Percentiles rank a stretch among this genome's conserved stretches.
phyloP scores from a whole-genome alignment of 2,329 filamentous ascomycete species.

The Canariomyces notabilis region DNA sequence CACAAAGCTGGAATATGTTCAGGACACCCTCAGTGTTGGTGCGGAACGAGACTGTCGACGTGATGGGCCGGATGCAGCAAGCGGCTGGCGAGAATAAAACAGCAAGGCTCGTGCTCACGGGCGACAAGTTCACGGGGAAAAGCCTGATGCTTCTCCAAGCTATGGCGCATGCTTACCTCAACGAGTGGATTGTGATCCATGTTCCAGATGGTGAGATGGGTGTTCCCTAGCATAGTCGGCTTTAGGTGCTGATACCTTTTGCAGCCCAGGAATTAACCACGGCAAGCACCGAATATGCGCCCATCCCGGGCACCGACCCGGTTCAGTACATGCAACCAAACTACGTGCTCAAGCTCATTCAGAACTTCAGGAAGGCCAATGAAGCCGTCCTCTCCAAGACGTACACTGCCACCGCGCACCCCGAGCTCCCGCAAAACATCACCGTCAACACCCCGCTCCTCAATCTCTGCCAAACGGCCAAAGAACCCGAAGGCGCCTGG shows the following conservation, averaged over 20 bases:
- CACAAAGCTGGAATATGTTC: slow-evolving; percentile 85
- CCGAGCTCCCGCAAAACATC: slow-evolving; percentile 42
- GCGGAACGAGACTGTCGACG: slow-evolving; percentile 68
- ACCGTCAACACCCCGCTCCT: slow-evolving; percentile 59
- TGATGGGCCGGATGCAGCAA: slow-evolving; percentile 59
- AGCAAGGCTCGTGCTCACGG: slow-evolving; percentile 63
- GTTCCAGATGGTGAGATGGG: slow-evolving; percentile 69
- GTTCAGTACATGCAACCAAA: slow-evolving; percentile 70
- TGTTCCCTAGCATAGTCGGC: slow-evolving; percentile 15
- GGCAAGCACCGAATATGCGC: slow-evolving; percentile 74
- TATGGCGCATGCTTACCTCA: slow-evolving; percentile 72
- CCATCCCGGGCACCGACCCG: slow-evolving; percentile 55
- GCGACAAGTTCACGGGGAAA: slow-evolving; percentile 74
- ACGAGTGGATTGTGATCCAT: slow-evolving; percentile 83
- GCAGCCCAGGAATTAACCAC: slow-evolving; percentile 75
- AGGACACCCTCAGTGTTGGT: slow-evolving; percentile 73
- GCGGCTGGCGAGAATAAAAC: slow-evolving; percentile 51
- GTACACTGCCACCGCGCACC: slow-evolving; percentile 41
- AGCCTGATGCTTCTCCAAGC: slow-evolving; percentile 81
- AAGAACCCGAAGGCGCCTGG: slow-evolving; percentile 74
- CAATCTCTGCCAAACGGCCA: slow-evolving; percentile 64
- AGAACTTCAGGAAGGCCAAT: slow-evolving; percentile 70
- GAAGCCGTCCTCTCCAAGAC: slow-evolving; percentile 53
- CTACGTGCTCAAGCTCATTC: slow-evolving; percentile 70
- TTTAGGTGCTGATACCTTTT: slow-evolving; percentile 13